Evolutionary conservation across 2,329 filamentous ascomycete genomes (phyloP).

Genomic region (Apiospora pterosperma): DNA sequence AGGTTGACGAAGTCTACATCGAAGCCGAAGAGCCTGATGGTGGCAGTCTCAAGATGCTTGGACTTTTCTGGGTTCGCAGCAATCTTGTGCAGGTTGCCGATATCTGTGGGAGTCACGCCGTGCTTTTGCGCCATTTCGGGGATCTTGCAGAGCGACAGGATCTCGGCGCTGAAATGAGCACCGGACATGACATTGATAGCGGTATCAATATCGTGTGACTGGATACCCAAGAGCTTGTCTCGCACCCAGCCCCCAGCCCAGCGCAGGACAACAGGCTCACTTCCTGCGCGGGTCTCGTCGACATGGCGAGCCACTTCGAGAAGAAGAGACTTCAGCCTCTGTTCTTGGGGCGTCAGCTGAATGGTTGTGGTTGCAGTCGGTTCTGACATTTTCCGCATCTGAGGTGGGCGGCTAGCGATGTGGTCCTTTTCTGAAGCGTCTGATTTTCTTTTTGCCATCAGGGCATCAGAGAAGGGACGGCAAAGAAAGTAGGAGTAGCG

Average conservation of each 20-base stretch:
- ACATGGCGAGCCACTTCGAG: constrained; percentile 77
- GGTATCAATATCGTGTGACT: constrained; percentile 79
- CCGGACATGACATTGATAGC: constrained; percentile 86
- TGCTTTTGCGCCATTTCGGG: constrained; percentile 61
- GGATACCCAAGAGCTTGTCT: constrained; percentile 71
- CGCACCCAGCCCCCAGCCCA: constrained; percentile 88
- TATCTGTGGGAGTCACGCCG: constrained; percentile 50
- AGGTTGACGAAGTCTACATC: constrained; percentile 95
- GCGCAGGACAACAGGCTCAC: constrained; percentile 61
- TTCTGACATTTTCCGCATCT: constrained; percentile 25
- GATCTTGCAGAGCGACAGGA: constrained; percentile 65
- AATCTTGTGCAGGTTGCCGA: constrained; percentile 82
- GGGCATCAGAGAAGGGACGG: neutral
- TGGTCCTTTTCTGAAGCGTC: constrained; percentile 16
- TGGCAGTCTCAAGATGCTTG: constrained; percentile 91
- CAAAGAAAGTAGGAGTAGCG: neutral
- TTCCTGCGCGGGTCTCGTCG: constrained; percentile 44
- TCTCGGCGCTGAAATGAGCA: constrained; percentile 65
- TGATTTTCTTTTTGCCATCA: constrained; percentile 28
- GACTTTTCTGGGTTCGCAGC: constrained; percentile 92
- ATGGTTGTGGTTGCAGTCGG: constrained; percentile 30
- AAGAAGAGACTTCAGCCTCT: constrained; percentile 69
- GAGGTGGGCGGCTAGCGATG: constrained; percentile 14
- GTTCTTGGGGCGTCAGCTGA: constrained; percentile 66
- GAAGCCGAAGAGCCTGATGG: constrained; percentile 77